Evolutionary conservation across 1,284 basidiomycete species (phyloP).

Genomic region (Ceratobasidium sp.): DNA sequence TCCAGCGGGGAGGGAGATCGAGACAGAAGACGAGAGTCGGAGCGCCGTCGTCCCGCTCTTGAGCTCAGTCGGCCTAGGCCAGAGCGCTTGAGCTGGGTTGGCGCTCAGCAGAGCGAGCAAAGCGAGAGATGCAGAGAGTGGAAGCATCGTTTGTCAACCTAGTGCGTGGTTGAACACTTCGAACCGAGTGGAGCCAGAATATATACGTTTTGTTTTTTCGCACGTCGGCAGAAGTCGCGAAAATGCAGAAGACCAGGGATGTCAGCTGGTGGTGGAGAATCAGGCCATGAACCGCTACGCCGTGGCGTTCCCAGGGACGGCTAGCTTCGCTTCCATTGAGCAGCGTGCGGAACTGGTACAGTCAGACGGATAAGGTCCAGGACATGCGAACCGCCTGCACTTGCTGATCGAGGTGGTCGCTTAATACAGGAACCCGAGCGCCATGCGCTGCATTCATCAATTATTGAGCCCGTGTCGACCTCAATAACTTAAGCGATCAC

Average conservation of each 20-base stretch:
- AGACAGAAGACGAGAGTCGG: slow-evolving; percentile 66
- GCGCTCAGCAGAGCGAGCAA: slow-evolving; percentile 35
- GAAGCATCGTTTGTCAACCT: not conserved
- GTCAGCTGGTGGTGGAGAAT: not conserved
- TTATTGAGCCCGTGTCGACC: not conserved
- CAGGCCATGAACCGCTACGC: not conserved
- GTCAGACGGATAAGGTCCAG: not conserved
- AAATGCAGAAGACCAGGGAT: not conserved
- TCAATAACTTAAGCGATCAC: slow-evolving; percentile 19
- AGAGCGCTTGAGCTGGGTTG: slow-evolving; percentile 60
- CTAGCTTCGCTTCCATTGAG: not conserved
- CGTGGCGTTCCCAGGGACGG: slow-evolving; percentile 31
- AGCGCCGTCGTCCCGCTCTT: slow-evolving; percentile 67
- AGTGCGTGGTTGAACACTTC: not conserved
- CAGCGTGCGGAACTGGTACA: not conserved
- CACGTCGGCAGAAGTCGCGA: not conserved
- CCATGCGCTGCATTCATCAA: slow-evolving; percentile 4
- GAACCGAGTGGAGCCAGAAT: not conserved
- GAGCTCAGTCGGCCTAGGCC: slow-evolving; percentile 74
- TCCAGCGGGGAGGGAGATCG: slow-evolving; percentile 60
- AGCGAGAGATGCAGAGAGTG: slow-evolving; percentile 17
- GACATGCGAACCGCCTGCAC: not conserved
- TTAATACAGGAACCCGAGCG: slow-evolving; percentile 15
- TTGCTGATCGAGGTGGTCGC: slow-evolving; percentile 21
- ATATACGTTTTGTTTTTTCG: slow-evolving; percentile 2